Conservation (phyloP, 1,284 basidiomycete genomes). For the Malassezia vespertilionis region DNA sequence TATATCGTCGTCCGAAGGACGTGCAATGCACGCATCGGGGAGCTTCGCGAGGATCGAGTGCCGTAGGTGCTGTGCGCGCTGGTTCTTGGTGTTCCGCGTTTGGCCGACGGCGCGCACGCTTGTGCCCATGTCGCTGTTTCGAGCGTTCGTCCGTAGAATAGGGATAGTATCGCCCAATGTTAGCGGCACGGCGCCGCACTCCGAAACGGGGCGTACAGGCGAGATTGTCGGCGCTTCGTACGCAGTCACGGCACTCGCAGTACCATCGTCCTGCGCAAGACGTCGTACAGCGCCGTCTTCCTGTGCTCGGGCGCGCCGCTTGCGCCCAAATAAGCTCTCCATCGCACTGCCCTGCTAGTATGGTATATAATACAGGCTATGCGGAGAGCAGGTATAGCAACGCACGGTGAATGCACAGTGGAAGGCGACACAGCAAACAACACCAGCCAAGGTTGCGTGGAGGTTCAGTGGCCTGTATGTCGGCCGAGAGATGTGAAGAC, state of each 20-base stretch:
- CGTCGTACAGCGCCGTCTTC: slow-evolving; percentile 1
- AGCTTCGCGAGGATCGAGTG: slow-evolving; percentile 8
- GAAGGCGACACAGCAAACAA: too few species aligned
- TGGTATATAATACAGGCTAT: too few species aligned
- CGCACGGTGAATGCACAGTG: too few species aligned
- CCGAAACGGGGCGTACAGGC: not conserved
- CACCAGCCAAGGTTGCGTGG: too few species aligned
- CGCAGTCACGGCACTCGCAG: not conserved
- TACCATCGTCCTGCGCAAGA: not conserved
- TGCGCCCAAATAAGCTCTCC: slow-evolving; percentile 16
- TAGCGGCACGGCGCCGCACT: too few species aligned
- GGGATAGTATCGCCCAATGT: too few species aligned
- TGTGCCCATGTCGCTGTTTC: not conserved
- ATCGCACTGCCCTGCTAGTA: slow-evolving; percentile 6
- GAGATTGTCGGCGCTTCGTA: slow-evolving; percentile 1
- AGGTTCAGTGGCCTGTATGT: too few species aligned
- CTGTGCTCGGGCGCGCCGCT: slow-evolving; percentile 7
- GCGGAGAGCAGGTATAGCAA: too few species aligned
- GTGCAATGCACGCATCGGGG: slow-evolving; percentile 27
- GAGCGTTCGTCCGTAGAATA: too few species aligned
- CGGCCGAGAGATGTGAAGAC: too few species aligned
- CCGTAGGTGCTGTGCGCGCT: slow-evolving; percentile 3
- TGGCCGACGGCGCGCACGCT: too few species aligned
- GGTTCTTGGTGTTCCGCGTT: not conserved
- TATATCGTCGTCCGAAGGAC: slow-evolving; percentile 36